Evolutionary conservation across 192 early-diverging fungal genomes (phyloP).

Genomic region (Cladochytrium replicatum): DNA sequence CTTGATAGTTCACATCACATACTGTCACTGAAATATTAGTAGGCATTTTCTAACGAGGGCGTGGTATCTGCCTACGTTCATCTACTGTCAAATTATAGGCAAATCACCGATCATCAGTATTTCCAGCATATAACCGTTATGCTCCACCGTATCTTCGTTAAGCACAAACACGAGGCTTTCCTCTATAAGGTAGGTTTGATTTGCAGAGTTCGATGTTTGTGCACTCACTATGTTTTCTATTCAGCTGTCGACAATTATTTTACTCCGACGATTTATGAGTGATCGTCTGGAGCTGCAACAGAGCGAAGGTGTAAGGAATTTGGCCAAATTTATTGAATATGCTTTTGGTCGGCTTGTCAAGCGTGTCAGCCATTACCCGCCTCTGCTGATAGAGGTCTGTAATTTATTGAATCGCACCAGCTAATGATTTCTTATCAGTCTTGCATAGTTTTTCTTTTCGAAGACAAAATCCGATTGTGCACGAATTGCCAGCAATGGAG

Average conservation of each 20-base stretch:
- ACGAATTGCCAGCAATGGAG: no score
- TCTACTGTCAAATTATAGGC: conserved; percentile 42
- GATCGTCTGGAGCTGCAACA: conserved; percentile 15
- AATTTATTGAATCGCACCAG: neutral
- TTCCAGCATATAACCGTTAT: conserved; percentile 47
- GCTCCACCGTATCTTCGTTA: conserved; percentile 61
- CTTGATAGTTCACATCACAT: neutral
- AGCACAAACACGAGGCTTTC: conserved; percentile 33
- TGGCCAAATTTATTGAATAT: conserved; percentile 46
- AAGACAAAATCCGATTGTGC: conserved; percentile 27
- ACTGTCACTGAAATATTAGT: neutral
- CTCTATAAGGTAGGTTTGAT: conserved; percentile 42
- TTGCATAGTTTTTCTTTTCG: conserved; percentile 32
- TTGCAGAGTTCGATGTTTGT: neutral
- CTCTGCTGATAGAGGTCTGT: conserved; percentile 43
- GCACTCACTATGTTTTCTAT: neutral
- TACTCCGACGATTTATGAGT: conserved; percentile 6
- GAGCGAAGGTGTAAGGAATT: conserved; percentile 25
- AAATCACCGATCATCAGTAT: conserved; percentile 34
- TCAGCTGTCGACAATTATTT: neutral
- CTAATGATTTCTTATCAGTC: neutral
- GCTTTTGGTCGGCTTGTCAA: conserved; percentile 45
- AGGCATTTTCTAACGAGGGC: conserved; percentile 46
- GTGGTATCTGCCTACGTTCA: conserved; percentile 43
- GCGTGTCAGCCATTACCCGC: conserved; percentile 38